Percentiles rank a stretch among this genome's conserved stretches.
phyloP scores from a whole-genome alignment of 2,329 filamentous ascomycete genomes.

The Hypoxylon sp. region DNA sequence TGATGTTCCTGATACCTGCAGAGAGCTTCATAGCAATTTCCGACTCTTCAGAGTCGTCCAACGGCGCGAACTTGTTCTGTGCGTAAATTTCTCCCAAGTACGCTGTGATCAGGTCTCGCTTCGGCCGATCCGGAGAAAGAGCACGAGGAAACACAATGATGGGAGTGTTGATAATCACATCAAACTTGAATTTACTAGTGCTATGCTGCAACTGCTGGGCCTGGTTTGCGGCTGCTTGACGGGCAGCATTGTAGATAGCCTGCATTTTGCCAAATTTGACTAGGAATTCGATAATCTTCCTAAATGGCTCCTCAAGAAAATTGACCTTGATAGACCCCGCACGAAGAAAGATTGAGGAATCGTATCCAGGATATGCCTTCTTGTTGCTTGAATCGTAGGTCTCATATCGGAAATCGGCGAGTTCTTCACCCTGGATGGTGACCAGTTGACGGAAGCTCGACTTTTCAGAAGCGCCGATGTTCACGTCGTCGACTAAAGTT shows the following conservation, averaged over 20 bases:
- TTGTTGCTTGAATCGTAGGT: constrained; percentile 84
- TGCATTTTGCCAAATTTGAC: constrained; percentile 99
- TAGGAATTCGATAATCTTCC: constrained; percentile 97
- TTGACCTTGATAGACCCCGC: constrained; percentile 97
- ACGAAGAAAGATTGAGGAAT: constrained; percentile 89
- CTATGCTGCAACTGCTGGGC: constrained; percentile 94
- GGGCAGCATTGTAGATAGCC: constrained; percentile 96
- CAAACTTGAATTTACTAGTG: constrained; percentile 91
- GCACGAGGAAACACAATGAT: constrained; percentile 94
- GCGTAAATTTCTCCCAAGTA: constrained; percentile 98
- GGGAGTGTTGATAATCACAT: constrained; percentile 92
- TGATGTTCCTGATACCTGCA: constrained; percentile 91
- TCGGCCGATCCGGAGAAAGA: constrained; percentile 77
- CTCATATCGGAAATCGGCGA: constrained; percentile 97
- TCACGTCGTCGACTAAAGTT: constrained; percentile 92
- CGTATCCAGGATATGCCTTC: constrained; percentile 90
- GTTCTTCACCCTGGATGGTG: constrained; percentile 93
- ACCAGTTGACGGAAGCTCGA: constrained; percentile 89
- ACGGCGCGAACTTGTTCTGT: constrained; percentile 89
- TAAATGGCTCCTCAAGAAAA: constrained; percentile 96
- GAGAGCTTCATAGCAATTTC: constrained; percentile 90
- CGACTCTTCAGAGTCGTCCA: constrained; percentile 82
- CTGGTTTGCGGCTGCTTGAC: constrained; percentile 93
- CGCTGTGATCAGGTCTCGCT: constrained; percentile 88
- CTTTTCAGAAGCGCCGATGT: constrained; percentile 85